Percentiles rank a stretch among this genome's conserved stretches.
Evolutionary conservation across 2,329 filamentous ascomycete species (phyloP).

Genomic region (Seiridium unicorne): DNA sequence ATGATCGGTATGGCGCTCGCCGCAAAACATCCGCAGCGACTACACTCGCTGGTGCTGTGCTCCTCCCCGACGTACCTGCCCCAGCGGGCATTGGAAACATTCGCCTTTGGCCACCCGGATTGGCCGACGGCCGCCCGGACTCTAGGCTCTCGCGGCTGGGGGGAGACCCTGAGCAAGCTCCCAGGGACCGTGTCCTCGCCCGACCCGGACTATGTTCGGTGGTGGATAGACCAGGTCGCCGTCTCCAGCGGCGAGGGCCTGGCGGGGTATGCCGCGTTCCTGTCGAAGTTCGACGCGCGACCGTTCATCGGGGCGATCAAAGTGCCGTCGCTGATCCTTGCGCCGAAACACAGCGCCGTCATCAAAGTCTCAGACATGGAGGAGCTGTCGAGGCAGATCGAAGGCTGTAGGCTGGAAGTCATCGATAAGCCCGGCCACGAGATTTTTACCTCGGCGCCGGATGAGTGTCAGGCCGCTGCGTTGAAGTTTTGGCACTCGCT

Average conservation of each 20-base stretch:
- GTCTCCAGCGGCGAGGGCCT: background rate
- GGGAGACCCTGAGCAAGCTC: background rate
- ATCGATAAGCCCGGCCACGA: background rate
- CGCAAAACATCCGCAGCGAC: background rate
- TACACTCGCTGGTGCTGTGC: background rate
- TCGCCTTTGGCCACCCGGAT: background rate
- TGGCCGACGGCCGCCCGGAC: background rate
- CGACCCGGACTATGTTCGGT: background rate
- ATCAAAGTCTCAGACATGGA: background rate
- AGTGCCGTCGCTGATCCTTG: background rate
- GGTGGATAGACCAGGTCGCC: background rate
- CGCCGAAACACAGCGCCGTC: background rate
- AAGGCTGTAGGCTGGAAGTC: background rate
- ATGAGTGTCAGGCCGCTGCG: background rate
- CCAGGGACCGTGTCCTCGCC: background rate
- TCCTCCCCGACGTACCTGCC: conserved; percentile 2
- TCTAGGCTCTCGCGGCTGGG: background rate
- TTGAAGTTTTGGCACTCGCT: background rate
- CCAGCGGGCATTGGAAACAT: background rate
- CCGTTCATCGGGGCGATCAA: background rate
- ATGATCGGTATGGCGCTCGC: background rate
- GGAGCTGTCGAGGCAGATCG: background rate
- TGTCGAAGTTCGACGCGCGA: background rate
- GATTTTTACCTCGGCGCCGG: background rate
- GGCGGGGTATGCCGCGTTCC: background rate